Conservation (phyloP, 163 green algal genomes). For the Scenedesmus sp. region DNA sequence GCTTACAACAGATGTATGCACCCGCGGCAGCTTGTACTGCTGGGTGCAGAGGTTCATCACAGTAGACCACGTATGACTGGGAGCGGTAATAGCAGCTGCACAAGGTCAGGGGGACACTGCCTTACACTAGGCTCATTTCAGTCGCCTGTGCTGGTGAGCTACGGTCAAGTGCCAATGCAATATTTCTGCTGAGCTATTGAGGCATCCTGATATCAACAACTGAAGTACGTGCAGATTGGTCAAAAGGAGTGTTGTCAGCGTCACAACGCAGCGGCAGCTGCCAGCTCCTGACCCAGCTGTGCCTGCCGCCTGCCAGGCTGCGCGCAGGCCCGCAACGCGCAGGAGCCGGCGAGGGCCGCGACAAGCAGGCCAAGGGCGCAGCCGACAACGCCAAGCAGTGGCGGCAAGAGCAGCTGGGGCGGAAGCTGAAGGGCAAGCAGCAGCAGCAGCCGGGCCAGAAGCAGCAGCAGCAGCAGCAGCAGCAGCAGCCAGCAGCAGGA, state of each 20-base stretch:
- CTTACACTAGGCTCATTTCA: too few species aligned
- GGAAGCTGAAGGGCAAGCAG: slow-evolving; percentile 60
- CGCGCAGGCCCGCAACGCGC: slow-evolving; percentile 32
- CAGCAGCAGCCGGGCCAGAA: slow-evolving; percentile 20
- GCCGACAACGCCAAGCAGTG: slow-evolving; percentile 74
- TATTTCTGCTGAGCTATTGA: not conserved
- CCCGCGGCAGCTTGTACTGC: not conserved
- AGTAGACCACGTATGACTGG: too few species aligned
- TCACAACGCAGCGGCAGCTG: not conserved
- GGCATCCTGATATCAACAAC: not conserved
- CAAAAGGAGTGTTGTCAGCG: not conserved
- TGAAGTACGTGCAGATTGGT: too few species aligned
- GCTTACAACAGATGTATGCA: too few species aligned
- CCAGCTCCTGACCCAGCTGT: not conserved
- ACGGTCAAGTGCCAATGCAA: not conserved
- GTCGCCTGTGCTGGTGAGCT: not conserved
- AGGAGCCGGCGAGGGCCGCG: slow-evolving; percentile 8
- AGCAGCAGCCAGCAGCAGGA: slow-evolving; percentile 52
- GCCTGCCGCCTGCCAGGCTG: not conserved
- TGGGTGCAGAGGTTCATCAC: not conserved
- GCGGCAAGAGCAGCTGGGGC: slow-evolving; percentile 66
- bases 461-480: slow-evolving; percentile 41
- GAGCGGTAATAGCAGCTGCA: not conserved
- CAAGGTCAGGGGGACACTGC: too few species aligned
- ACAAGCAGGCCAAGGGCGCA: not conserved